Percentiles rank a stretch among this genome's conserved stretches.
Conservation (phyloP, 768 basidiomycete genomes). For the Tylopilus vinaceipallidus region DNA sequence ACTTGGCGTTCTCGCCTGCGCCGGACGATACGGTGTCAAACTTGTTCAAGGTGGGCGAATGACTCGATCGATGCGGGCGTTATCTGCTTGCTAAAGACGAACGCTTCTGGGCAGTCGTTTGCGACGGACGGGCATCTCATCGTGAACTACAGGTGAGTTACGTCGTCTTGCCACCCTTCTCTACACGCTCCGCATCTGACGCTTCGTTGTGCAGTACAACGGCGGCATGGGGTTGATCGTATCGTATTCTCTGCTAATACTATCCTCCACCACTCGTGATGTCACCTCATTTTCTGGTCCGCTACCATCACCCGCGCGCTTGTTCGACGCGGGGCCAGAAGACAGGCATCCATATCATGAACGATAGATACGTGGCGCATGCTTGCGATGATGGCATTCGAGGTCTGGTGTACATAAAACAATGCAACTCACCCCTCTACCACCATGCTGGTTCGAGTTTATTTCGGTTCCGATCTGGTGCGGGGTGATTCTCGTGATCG, state of each 20-base stretch:
- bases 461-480: background rate
- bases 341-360: slow-evolving; percentile 1
- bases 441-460: background rate
- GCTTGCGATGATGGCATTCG: background rate
- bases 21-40: slow-evolving; percentile 75
- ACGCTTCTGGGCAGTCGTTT: slow-evolving; percentile 57
- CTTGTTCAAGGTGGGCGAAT: slow-evolving; percentile 53
- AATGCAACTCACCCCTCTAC: background rate
- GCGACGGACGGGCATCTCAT: slow-evolving; percentile 86
- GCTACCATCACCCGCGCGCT: no score
- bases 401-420: background rate
- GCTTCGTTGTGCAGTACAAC: slow-evolving; percentile 43
- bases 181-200: slow-evolving; percentile 1
- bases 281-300: background rate
- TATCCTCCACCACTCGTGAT: background rate
- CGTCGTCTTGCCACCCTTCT: no score
- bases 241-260: background rate
- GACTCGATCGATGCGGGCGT: background rate
- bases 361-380: background rate
- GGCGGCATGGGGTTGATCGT: slow-evolving; percentile 58
- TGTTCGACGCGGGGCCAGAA: no score
- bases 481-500: slow-evolving; percentile 1
- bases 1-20: slow-evolving; percentile 72
- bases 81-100: slow-evolving; percentile 1
- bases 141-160: slow-evolving; percentile 80